Percentiles rank a stretch among this genome's conserved stretches.
phyloP scores from a whole-genome alignment of 345 rosid species.

The Combretum micranthum region DNA sequence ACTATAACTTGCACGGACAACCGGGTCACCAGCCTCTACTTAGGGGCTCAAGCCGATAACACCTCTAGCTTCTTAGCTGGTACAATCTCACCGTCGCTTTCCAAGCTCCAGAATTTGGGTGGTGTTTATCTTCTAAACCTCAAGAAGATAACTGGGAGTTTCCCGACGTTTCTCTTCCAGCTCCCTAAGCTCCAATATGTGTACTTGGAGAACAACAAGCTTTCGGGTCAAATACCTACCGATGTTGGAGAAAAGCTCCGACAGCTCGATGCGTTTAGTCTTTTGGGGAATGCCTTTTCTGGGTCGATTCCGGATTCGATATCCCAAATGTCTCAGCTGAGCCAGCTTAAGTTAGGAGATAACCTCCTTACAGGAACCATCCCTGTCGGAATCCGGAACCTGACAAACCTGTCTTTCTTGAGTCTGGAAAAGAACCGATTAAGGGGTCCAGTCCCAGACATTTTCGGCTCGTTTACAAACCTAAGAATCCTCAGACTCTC shows the following conservation, averaged over 20 bases:
- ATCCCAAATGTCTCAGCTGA: constrained; percentile 32
- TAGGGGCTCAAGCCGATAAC: constrained; percentile 26
- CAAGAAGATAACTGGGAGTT: constrained; percentile 51
- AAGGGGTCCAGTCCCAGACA: constrained; percentile 47
- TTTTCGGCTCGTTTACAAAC: constrained; percentile 35
- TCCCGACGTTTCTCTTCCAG: constrained; percentile 46
- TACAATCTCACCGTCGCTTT: constrained; percentile 48
- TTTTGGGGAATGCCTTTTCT: constrained; percentile 47
- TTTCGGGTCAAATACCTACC: constrained; percentile 53
- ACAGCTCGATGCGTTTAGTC: constrained; percentile 33
- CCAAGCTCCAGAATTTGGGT: constrained; percentile 36
- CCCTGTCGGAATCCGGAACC: constrained; percentile 37
- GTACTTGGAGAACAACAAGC: constrained; percentile 55
- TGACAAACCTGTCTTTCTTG: constrained; percentile 27
- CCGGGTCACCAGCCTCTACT: constrained; percentile 39
- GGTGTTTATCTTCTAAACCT: constrained; percentile 41
- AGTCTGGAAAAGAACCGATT: constrained; percentile 40
- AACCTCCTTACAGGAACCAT: constrained; percentile 51
- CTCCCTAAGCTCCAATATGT: constrained; percentile 43
- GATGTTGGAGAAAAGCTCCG: constrained; percentile 31
- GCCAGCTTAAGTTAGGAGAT: constrained; percentile 39
- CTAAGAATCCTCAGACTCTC: constrained; percentile 41
- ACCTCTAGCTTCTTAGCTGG: constrained; percentile 46
- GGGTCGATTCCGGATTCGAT: constrained; percentile 61
- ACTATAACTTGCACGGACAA: constrained; percentile 37